Percentiles rank a stretch among this genome's conserved stretches.
phyloP scores from a whole-genome alignment of 345 rosid genomes.

The Hibiscus syriacus region DNA sequence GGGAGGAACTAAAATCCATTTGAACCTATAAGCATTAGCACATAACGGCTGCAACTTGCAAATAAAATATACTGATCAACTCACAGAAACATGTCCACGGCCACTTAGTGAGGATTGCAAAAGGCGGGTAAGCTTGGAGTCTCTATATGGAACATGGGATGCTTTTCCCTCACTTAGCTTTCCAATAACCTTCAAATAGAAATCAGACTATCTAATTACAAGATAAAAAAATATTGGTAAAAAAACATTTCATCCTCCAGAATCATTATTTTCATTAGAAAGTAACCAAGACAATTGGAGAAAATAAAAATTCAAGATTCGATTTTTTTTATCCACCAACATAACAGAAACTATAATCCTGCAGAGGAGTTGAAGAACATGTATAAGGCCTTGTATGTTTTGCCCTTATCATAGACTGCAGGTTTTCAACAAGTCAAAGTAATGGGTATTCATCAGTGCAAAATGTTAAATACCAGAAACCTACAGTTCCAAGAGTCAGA shows the following conservation, averaged over 20 bases:
- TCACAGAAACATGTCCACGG: slow-evolving; percentile 96
- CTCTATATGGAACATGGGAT: slow-evolving; percentile 97
- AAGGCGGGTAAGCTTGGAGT: slow-evolving; percentile 97
- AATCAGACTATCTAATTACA: slow-evolving; percentile 14
- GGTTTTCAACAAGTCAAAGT: not conserved
- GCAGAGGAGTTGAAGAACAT: not conserved
- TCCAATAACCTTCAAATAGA: slow-evolving; percentile 75
- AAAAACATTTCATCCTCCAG: not conserved
- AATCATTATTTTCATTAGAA: not conserved
- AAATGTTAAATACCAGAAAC: slow-evolving; percentile 19
- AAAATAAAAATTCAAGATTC: not conserved
- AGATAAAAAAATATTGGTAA: not conserved
- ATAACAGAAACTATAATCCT: not conserved
- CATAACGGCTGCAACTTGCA: not conserved
- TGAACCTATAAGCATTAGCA: not conserved
- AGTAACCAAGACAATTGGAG: not conserved
- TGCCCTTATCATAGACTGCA: not conserved
- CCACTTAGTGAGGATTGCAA: slow-evolving; percentile 94
- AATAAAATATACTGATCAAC: slow-evolving; percentile 17
- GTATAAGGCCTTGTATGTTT: slow-evolving; percentile 1
- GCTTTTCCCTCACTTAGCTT: slow-evolving; percentile 97
- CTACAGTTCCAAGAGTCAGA: too few species aligned
- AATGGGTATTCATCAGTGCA: not conserved
- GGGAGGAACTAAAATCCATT: not conserved
- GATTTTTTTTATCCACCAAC: slow-evolving; percentile 1